Percentiles rank a stretch among this genome's conserved stretches.
Conservation (phyloP, 345 rosid genomes). For the Eucalyptus polybractea region DNA sequence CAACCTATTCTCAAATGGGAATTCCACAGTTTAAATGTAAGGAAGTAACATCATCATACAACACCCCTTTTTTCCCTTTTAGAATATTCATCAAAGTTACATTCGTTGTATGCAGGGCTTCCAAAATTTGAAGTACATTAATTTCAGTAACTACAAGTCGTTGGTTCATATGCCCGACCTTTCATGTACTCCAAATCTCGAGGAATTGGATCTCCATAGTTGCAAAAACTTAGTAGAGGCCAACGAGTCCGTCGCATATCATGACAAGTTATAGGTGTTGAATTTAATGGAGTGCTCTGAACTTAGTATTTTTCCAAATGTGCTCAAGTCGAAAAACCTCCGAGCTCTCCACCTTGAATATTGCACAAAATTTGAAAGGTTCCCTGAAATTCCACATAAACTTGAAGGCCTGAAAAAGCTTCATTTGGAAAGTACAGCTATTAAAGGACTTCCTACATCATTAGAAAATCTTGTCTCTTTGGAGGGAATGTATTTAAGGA, state of each 20-base stretch:
- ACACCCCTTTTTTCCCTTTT: too few species aligned
- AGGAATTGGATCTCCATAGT: background rate
- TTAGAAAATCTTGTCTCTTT: background rate
- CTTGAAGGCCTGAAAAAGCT: background rate
- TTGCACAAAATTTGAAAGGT: background rate
- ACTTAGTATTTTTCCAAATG: background rate
- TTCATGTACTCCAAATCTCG: background rate
- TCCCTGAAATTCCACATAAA: background rate
- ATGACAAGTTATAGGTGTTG: background rate
- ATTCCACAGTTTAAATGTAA: too few species aligned
- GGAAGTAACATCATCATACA: too few species aligned
- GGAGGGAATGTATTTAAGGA: accelerated
- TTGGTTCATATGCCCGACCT: background rate
- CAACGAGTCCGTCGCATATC: background rate
- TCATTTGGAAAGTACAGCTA: background rate
- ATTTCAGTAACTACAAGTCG: background rate
- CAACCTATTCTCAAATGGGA: too few species aligned
- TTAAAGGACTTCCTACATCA: background rate
- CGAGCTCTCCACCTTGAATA: background rate
- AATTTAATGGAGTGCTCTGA: background rate
- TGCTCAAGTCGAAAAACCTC: background rate
- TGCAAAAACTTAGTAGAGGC: background rate
- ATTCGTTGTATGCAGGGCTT: background rate
- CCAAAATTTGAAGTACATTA: background rate
- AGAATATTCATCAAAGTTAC: background rate